These are phyloP conservation scores for Jacaranda mimosifolia DNA, from an alignment of 257 asterid genomes.

Conservation along the genomic window DNA sequence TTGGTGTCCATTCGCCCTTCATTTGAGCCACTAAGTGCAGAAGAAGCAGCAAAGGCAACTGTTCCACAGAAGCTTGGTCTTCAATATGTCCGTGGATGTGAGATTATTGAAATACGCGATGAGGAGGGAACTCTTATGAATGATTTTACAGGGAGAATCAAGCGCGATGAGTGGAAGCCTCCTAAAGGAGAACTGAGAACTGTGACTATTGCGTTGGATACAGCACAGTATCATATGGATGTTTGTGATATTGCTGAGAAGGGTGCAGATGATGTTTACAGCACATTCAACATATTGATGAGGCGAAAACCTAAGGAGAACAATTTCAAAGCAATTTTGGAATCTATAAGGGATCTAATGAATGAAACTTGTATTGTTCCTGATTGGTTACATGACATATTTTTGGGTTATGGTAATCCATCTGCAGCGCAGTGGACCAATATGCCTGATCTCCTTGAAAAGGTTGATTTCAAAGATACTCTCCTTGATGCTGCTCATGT, in stretches of 20 bases:
- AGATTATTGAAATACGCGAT: conserved; percentile 91
- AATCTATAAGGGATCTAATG: conserved; percentile 98
- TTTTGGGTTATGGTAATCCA: conserved; percentile 98
- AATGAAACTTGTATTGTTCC: conserved; percentile 99
- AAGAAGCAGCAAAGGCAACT: conserved; percentile 86
- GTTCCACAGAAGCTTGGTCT: conserved; percentile 96
- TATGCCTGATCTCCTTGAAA: conserved; percentile 88
- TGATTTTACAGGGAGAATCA: conserved; percentile 95
- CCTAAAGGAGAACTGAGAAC: conserved; percentile 98
- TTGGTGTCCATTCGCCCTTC: conserved; percentile 85
- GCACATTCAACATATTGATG: conserved; percentile 90
- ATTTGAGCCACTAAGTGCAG: conserved; percentile 91
- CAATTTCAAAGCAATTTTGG: conserved; percentile 97
- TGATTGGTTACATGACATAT: conserved; percentile 96
- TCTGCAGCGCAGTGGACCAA: conserved; percentile 97
- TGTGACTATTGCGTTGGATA: conserved; percentile 89
- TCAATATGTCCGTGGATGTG: conserved; percentile 98
- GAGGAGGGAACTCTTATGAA: conserved; percentile 98
- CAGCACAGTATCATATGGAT: conserved; percentile 99
- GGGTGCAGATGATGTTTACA: conserved; percentile 88
- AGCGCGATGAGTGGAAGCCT: conserved; percentile 99
- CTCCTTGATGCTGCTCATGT: conserved; percentile 90
- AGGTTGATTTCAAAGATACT: conserved; percentile 94
- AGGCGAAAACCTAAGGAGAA: conserved; percentile 99
- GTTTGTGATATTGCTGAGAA: conserved; percentile 92